phyloP scores from a whole-genome alignment of 2,329 filamentous ascomycete genomes.

The Parafenestella ontariensis region DNA sequence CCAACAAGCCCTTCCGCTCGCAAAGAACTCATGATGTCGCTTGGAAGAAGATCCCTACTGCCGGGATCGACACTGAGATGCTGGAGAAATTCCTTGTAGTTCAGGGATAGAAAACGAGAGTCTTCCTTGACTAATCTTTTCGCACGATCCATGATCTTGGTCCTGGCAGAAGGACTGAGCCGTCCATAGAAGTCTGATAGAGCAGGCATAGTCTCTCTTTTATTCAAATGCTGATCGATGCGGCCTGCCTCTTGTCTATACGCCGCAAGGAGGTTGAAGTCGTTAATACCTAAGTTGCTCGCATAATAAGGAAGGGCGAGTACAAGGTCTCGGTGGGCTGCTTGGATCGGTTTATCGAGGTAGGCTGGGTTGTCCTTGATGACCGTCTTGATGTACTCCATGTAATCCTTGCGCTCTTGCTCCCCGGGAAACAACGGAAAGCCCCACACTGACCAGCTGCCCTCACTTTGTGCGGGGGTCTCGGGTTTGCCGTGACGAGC shows the following conservation, averaged over 20 bases:
- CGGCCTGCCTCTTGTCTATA: conserved; percentile 13
- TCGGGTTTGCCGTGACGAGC: conserved; percentile 2
- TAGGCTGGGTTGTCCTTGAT: conserved; percentile 14
- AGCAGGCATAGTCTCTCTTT: conserved; percentile 5
- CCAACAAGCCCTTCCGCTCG: conserved; percentile 26
- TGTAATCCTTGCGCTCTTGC: conserved; percentile 22
- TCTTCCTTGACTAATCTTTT: conserved; percentile 24
- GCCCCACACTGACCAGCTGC: conserved; percentile 13
- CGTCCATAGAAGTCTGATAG: conserved; percentile 32
- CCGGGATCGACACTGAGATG: conserved; percentile 23
- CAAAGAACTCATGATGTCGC: conserved; percentile 34
- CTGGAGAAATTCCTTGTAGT: conserved; percentile 15
- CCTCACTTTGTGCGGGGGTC: neutral
- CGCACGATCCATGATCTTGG: conserved; percentile 21
- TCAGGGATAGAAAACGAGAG: conserved; percentile 13
- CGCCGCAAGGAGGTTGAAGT: conserved; percentile 11
- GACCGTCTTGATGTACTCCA: conserved; percentile 20
- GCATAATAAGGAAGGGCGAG: conserved; percentile 13
- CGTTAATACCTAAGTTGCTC: conserved; percentile 23
- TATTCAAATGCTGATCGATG: neutral
- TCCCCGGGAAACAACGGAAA: conserved; percentile 31
- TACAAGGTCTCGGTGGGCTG: conserved; percentile 9
- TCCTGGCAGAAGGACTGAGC: conserved; percentile 20
- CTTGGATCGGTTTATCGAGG: conserved; percentile 1
- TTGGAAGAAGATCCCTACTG: conserved; percentile 26